Evolutionary conservation across 768 basidiomycete species (phyloP).

Genomic region (Punctularia strigosozonata): DNA sequence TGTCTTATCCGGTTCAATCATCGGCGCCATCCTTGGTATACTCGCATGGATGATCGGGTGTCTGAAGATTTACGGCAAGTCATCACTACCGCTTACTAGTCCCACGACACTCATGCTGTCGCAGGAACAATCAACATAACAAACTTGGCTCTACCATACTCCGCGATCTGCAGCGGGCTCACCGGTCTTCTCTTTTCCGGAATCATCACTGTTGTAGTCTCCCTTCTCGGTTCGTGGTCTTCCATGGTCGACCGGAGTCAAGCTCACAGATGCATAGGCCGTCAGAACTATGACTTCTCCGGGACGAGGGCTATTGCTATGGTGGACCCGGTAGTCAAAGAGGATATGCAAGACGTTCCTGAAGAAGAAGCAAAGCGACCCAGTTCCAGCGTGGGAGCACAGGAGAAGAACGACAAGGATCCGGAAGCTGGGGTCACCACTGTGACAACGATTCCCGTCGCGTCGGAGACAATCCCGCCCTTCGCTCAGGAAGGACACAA

Average conservation of each 20-base stretch:
- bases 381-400: too few relatives aligned
- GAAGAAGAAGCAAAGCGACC: too few relatives aligned
- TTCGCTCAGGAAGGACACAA: too few relatives aligned
- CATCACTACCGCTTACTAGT: not conserved
- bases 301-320: slow-evolving; percentile 20
- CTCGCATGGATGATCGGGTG: slow-evolving; percentile 40
- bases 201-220: slow-evolving; percentile 17
- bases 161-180: slow-evolving; percentile 22
- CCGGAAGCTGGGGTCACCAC: too few relatives aligned
- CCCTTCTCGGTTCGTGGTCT: slow-evolving; percentile 16
- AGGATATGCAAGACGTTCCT: not conserved
- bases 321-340: slow-evolving; percentile 9
- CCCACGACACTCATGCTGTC: not conserved
- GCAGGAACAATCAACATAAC: slow-evolving; percentile 20
- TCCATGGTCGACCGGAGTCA: too few relatives aligned
- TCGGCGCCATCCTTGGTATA: slow-evolving; percentile 31
- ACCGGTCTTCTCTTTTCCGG: slow-evolving; percentile 21
- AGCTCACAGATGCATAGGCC: slow-evolving; percentile 12
- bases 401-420: too few relatives aligned
- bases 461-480: not conserved
- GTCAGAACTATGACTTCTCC: slow-evolving; percentile 22
- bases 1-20: slow-evolving; percentile 27
- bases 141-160: slow-evolving; percentile 22
- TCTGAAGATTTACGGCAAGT: slow-evolving; percentile 32
- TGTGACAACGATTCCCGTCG: slow-evolving; percentile 1